Conservation (phyloP, 163 green algal genomes). For the Scenedesmus sp. region DNA sequence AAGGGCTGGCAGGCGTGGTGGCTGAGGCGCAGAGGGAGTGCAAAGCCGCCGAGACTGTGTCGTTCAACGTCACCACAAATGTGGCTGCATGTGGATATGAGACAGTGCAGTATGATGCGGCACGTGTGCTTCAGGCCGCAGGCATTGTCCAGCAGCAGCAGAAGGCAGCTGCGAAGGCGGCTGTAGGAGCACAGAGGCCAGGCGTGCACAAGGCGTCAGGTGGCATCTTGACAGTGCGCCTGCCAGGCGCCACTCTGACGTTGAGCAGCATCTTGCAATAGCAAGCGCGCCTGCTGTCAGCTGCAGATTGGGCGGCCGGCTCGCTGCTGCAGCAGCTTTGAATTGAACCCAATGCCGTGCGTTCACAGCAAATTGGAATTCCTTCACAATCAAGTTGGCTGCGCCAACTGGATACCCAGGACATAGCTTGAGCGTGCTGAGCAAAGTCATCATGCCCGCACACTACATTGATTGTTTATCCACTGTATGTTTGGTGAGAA, state of each 20-base stretch:
- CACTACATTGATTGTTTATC: too few relatives aligned
- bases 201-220: not conserved
- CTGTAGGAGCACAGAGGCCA: not conserved
- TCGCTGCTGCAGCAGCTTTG: not conserved
- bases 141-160: not conserved
- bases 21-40: slow-evolving; percentile 18
- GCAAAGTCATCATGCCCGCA: too few relatives aligned
- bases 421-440: too few relatives aligned
- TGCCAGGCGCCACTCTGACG: not conserved
- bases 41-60: not conserved
- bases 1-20: slow-evolving; percentile 32
- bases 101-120: not conserved
- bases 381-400: too few relatives aligned
- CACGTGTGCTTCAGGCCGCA: not conserved
- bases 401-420: too few relatives aligned
- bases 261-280: not conserved
- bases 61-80: not conserved
- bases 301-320: not conserved
- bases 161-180: not conserved
- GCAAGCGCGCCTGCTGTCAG: not conserved
- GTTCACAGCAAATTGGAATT: not conserved
- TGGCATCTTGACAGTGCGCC: not conserved
- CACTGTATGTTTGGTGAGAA: too few relatives aligned
- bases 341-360: not conserved
- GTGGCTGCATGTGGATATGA: slow-evolving; percentile 6